phyloP scores from a whole-genome alignment of 2,329 filamentous ascomycete species.

The Dactylellina haptotyla region DNA sequence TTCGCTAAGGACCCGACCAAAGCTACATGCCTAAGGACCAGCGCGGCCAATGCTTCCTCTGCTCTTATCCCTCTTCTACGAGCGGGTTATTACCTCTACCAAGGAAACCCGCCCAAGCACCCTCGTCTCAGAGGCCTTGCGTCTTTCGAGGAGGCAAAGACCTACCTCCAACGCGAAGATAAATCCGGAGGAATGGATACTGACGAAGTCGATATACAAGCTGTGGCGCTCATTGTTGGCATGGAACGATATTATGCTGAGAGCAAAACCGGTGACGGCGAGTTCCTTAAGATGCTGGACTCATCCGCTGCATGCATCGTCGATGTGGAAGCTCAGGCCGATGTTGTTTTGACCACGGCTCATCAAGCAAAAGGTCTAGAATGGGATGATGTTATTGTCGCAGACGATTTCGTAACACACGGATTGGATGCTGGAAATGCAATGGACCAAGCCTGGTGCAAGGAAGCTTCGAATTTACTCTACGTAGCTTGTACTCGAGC shows the following conservation, averaged over 20 bases:
- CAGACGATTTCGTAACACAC: slow-evolving; percentile 41
- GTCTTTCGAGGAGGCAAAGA: slow-evolving; percentile 43
- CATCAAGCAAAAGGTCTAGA: slow-evolving; percentile 56
- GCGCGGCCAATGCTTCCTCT: slow-evolving; percentile 35
- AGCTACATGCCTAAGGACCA: slow-evolving; percentile 31
- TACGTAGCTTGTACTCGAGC: slow-evolving; percentile 51
- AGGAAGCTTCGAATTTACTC: slow-evolving; percentile 35
- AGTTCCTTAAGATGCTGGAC: slow-evolving; percentile 37
- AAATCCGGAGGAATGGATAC: slow-evolving; percentile 19
- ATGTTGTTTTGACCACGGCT: slow-evolving; percentile 49
- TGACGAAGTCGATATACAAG: slow-evolving; percentile 44
- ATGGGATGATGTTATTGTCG: slow-evolving; percentile 55
- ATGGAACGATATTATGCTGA: slow-evolving; percentile 37
- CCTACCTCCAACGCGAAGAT: slow-evolving; percentile 34
- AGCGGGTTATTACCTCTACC: slow-evolving; percentile 40
- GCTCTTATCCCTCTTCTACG: slow-evolving; percentile 28
- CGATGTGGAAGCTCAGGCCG: slow-evolving; percentile 33
- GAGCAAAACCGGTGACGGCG: slow-evolving; percentile 8
- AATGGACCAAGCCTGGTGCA: slow-evolving; percentile 5
- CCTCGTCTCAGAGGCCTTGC: slow-evolving; percentile 30
- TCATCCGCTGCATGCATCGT: slow-evolving; percentile 25
- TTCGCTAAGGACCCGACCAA: slow-evolving; percentile 22
- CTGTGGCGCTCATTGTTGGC: slow-evolving; percentile 28
- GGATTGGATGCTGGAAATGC: slow-evolving; percentile 3
- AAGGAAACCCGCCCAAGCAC: slow-evolving; percentile 30